Base-by-base conservation (phyloP, 1,139 yeast genomes). In the Saccharomycopsis crataegensis region DNA sequence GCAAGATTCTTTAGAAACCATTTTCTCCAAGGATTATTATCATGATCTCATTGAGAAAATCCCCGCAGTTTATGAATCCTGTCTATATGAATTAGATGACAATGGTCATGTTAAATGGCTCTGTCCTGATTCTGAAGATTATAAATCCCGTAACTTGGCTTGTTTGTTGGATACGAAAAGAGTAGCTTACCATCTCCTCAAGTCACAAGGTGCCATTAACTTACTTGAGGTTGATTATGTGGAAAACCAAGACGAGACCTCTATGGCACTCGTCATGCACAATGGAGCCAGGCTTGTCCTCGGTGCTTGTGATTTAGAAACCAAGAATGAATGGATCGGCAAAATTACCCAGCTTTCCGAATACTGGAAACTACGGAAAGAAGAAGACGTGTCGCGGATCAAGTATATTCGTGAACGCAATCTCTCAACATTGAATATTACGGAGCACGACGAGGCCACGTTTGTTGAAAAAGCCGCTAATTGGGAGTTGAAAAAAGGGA, bases 271-370 rank as follows among this genome's bases (percentile, higher is more conserved):
- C 9, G n/a, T 16, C 9, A 5, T 32, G 22, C n/a, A 32, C 22
- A 33, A 28, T 43, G 33, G 33, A 12, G 9, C 64, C 52, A 51
- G 9, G 60, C 70, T 9, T 65, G 74, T 0, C 54, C 64, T 6
- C 59, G 64, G 1, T 60, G 90, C 94, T 0, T 79, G 80, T 4
- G 71, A 73, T 58, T 58, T 69, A 17, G 53, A 52, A 0, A 64
- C 78, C 0, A 72, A 95, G 49, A 78, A 82, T 60, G 77, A 76
- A 56, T 91, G 98, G 98, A 72, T 86, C 0, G 32, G 37, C 0
- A 68, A 80, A 46, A 67, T 91, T 36, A 59, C 55, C 0, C 69
- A 68, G 3, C 65, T 86, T 36, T 64, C 67, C 12, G 58, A 60
- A 1, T 90, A 85, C 65, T 91, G 97, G 97, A 70, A 65, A 9